phyloP scores from a whole-genome alignment of 176 grass and related monocot species.

The Ensete ventricosum region DNA sequence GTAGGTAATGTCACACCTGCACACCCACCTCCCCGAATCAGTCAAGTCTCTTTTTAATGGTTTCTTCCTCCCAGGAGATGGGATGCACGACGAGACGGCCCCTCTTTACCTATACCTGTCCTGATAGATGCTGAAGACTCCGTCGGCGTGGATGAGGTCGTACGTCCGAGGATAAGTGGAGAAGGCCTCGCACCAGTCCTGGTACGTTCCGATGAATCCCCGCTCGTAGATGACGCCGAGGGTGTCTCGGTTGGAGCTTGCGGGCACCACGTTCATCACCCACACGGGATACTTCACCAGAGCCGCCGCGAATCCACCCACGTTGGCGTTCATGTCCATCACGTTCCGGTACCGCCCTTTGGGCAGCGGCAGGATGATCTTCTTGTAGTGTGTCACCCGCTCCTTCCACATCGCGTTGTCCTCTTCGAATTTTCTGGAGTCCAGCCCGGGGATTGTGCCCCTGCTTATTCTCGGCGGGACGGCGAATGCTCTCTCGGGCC shows the following conservation, averaged over 20 bases:
- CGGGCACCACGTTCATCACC: slow-evolving; percentile 86
- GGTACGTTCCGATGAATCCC: slow-evolving; percentile 88
- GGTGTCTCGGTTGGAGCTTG: slow-evolving; percentile 53
- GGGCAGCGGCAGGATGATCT: slow-evolving; percentile 35
- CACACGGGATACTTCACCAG: slow-evolving; percentile 61
- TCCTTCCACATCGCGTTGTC: slow-evolving; percentile 81
- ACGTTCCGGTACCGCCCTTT: slow-evolving; percentile 73
- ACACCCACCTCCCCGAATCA: slow-evolving; percentile 18
- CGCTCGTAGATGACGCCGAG: slow-evolving; percentile 75
- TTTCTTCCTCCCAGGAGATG: too few species aligned
- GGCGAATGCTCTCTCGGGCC: slow-evolving; percentile 64
- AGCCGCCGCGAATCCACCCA: slow-evolving; percentile 74
- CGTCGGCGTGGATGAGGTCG: slow-evolving; percentile 83
- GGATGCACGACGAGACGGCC: too few species aligned
- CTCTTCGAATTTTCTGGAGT: slow-evolving; percentile 63
- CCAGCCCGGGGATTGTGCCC: slow-evolving; percentile 60
- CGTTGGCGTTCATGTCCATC: slow-evolving; percentile 95
- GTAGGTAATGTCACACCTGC: slow-evolving; percentile 77
- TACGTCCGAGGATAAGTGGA: slow-evolving; percentile 96
- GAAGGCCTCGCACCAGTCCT: slow-evolving; percentile 98
- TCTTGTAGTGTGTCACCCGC: slow-evolving; percentile 56
- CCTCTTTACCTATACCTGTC: slow-evolving; percentile 57
- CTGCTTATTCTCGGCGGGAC: slow-evolving; percentile 80
- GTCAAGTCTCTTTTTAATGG: background rate
- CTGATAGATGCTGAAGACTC: slow-evolving; percentile 84